Evolutionary conservation across 129 eudicot species (phyloP).

Genomic region (Artemisia argyi): DNA sequence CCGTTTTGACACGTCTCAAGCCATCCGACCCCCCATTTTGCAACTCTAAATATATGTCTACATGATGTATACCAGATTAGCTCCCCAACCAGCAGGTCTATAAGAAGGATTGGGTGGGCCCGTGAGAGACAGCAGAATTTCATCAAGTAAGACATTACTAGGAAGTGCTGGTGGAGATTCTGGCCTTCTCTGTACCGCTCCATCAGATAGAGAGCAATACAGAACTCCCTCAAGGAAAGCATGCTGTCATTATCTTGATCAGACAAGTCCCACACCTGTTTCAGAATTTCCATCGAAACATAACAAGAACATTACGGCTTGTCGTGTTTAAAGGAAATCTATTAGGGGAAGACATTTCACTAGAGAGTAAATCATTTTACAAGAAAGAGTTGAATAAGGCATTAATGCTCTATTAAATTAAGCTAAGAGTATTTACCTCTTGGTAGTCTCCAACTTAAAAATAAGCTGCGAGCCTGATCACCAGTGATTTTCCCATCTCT

Average conservation of each 20-base stretch:
- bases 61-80: slow-evolving; percentile 45
- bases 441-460: too few relatives aligned
- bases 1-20: too few relatives aligned
- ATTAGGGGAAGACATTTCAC: too few relatives aligned
- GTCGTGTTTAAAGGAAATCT: too few relatives aligned
- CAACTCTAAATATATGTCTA: neutral
- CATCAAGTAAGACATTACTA: slow-evolving; percentile 74
- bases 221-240: slow-evolving; percentile 95
- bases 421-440: too few relatives aligned
- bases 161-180: slow-evolving; percentile 80
- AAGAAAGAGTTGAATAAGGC: neutral
- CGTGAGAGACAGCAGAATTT: slow-evolving; percentile 75
- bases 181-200: slow-evolving; percentile 92
- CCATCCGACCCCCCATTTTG: too few relatives aligned
- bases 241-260: slow-evolving; percentile 95
- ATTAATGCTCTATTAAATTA: neutral
- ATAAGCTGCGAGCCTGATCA: too few relatives aligned
- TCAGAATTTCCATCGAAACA: slow-evolving; percentile 64
- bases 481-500: too few relatives aligned
- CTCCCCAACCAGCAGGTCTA: too few relatives aligned
- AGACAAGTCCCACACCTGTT: too few relatives aligned
- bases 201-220: slow-evolving; percentile 84
- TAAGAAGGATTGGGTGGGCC: too few relatives aligned
- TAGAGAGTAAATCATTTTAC: neutral
- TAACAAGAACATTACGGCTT: slow-evolving; percentile 6